These are phyloP conservation scores for Panaeolus papilionaceus DNA, from an alignment of 768 basidiomycete genomes.

Conservation along the genomic window DNA sequence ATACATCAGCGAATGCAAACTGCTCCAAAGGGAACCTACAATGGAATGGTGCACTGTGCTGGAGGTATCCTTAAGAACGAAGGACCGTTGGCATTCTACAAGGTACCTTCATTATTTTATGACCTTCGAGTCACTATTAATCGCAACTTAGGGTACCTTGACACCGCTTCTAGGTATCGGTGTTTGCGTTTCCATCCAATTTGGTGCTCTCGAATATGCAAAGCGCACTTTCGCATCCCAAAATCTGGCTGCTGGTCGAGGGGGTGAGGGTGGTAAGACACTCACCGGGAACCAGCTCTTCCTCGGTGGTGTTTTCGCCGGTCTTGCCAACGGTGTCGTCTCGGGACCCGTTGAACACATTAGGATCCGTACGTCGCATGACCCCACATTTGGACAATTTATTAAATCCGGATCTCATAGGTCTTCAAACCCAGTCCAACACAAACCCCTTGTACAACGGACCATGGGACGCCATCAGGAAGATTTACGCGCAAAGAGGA, in stretches of 20 bases:
- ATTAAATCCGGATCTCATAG: slow-evolving; percentile 41
- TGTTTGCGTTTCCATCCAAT: slow-evolving; percentile 95
- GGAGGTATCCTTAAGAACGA: slow-evolving; percentile 90
- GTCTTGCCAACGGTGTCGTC: slow-evolving; percentile 89
- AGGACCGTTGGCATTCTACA: slow-evolving; percentile 94
- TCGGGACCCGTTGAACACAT: slow-evolving; percentile 98
- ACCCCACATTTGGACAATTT: slow-evolving; percentile 17
- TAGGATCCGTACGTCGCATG: slow-evolving; percentile 76
- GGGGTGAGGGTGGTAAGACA: slow-evolving; percentile 68
- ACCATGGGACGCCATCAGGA: slow-evolving; percentile 87
- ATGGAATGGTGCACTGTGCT: slow-evolving; percentile 88
- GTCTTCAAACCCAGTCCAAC: slow-evolving; percentile 89
- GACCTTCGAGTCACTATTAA: slow-evolving; percentile 11
- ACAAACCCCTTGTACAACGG: slow-evolving; percentile 80
- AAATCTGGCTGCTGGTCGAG: slow-evolving; percentile 63
- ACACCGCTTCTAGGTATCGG: slow-evolving; percentile 93
- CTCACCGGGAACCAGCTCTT: slow-evolving; percentile 73
- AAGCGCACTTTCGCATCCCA: slow-evolving; percentile 79
- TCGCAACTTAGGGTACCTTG: slow-evolving; percentile 73
- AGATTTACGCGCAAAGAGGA: slow-evolving; percentile 79
- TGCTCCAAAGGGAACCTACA: slow-evolving; percentile 86
- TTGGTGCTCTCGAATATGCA: slow-evolving; percentile 85
- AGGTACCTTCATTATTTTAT: slow-evolving; percentile 51
- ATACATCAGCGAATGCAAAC: slow-evolving; percentile 88
- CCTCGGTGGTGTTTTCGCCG: slow-evolving; percentile 81